Conservation (phyloP, 768 basidiomycete species). For the Suillus paluster region DNA sequence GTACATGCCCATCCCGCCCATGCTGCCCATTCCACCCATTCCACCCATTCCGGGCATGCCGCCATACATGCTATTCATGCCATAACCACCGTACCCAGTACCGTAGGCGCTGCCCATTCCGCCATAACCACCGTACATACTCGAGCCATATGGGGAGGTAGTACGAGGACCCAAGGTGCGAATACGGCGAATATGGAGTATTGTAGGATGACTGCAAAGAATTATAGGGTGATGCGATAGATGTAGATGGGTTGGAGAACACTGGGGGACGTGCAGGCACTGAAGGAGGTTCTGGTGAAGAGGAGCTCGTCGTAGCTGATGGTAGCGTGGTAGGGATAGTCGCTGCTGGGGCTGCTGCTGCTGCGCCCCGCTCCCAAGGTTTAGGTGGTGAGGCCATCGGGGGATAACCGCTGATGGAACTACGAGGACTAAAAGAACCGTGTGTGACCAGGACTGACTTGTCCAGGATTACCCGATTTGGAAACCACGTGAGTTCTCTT, state of each 20-base stretch:
- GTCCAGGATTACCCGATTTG: no score
- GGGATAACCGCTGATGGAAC: no score
- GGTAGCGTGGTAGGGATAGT: constrained; percentile 24
- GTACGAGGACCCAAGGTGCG: constrained; percentile 40
- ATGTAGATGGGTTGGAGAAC: constrained; percentile 44
- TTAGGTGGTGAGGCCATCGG: constrained; percentile 82
- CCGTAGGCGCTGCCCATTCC: constrained; percentile 42
- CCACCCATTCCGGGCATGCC: constrained; percentile 41
- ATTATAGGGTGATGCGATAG: constrained; percentile 37
- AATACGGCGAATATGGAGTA: constrained; percentile 51
- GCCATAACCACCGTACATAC: constrained; percentile 45
- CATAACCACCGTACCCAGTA: constrained; percentile 48
- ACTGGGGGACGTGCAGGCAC: constrained; percentile 69
- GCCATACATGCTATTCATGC: constrained; percentile 46
- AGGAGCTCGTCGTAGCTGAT: constrained; percentile 21
- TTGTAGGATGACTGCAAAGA: constrained; percentile 46
- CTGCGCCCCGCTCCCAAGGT: constrained; percentile 79
- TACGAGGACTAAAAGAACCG: no score
- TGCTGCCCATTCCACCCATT: constrained; percentile 14
- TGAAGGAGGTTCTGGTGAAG: constrained; percentile 42
- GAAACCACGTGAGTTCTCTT: no score
- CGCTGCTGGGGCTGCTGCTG: constrained; percentile 37
- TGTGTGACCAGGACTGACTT: no score
- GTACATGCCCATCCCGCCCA: constrained; percentile 28
- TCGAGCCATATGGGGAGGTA: constrained; percentile 34